These are phyloP conservation scores for Didymellaceae sp. DNA, from an alignment of 2,329 filamentous ascomycete species.

Conservation along the genomic window DNA sequence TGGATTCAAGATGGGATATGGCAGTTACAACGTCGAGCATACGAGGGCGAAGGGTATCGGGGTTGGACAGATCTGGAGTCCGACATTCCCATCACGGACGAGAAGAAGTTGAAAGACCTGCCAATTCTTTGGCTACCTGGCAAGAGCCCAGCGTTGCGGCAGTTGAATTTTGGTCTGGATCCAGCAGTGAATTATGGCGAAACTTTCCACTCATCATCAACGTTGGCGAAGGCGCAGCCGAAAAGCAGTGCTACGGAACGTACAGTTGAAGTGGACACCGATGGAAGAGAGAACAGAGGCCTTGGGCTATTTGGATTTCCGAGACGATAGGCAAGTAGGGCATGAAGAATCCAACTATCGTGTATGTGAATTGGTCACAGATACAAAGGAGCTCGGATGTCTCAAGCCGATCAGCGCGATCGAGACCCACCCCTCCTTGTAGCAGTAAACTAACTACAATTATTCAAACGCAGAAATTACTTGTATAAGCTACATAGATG, in stretches of 20 bases:
- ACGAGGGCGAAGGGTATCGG: slow-evolving; percentile 26
- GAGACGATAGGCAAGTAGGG: too few species aligned
- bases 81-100: slow-evolving; percentile 24
- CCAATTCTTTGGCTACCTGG: slow-evolving; percentile 8
- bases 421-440: too few species aligned
- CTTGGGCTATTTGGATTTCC: neutral
- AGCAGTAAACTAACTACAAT: too few species aligned
- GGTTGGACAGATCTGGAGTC: slow-evolving; percentile 23
- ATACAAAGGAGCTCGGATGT: too few species aligned
- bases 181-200: slow-evolving; percentile 5
- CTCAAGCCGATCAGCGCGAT: too few species aligned
- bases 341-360: too few species aligned
- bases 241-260: neutral
- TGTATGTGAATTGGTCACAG: too few species aligned
- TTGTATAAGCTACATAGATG: too few species aligned
- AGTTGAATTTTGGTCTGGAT: neutral
- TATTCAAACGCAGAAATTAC: too few species aligned
- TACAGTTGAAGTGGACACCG: neutral
- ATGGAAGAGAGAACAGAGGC: neutral
- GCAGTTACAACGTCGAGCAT: slow-evolving; percentile 35
- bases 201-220: neutral
- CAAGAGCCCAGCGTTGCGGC: slow-evolving; percentile 4
- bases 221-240: neutral
- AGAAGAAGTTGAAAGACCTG: slow-evolving; percentile 14
- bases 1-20: slow-evolving; percentile 38